Evolutionary conservation across 2,329 filamentous ascomycete species (phyloP), one percentile per base, ranked within the genome.

Genomic region (Fusarium virguliforme): DNA sequence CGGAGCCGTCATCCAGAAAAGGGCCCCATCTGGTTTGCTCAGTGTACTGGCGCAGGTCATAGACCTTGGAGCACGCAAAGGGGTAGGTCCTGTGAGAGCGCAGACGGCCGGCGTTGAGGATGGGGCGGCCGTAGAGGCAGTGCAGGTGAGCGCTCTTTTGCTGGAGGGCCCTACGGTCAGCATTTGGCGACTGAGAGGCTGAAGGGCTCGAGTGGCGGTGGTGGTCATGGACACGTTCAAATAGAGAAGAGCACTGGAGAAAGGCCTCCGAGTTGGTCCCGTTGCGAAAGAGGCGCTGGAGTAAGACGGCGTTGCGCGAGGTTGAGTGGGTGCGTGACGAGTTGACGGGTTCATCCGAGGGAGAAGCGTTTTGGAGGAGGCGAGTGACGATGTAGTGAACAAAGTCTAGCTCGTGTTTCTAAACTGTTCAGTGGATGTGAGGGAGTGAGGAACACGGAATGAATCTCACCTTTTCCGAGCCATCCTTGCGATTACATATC

Each of bases 91-190:
- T 76, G 13, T 76, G 78, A 7, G 78, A 79, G 12, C 81, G 73
- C 10, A 80, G 79, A 30, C 80, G 76, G n/a, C 80, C 79, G 26
- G 77, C 67, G 32, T 79, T 79, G 26, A 85, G 77, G 4, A 89
- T 81, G 0, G 90, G 87, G n/a, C 87, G 85, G 18, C 92, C 92
- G 68, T 89, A 91, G 30, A 93, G 82, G 69, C 88, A 89, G 77
- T 94, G 92, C 26, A 95, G 81, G 76, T 91, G 91, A 26, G 92
- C 92, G 68, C 89, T 91, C 70, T 87, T 83, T 80, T 94, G 92
- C 32, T 88, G 86, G 35, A 81, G 12, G 80, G 69, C 66, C 26
- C 48, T 64, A 38, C 62, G 58, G 24, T 60, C 57, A 4, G 62
- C 34, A 24, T 66, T 46, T 6, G 46, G 37, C 18, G 65, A 68